These are phyloP conservation scores for Macaranga tanarius DNA, from an alignment of 441 rosid genomes.

Conservation along the genomic window DNA sequence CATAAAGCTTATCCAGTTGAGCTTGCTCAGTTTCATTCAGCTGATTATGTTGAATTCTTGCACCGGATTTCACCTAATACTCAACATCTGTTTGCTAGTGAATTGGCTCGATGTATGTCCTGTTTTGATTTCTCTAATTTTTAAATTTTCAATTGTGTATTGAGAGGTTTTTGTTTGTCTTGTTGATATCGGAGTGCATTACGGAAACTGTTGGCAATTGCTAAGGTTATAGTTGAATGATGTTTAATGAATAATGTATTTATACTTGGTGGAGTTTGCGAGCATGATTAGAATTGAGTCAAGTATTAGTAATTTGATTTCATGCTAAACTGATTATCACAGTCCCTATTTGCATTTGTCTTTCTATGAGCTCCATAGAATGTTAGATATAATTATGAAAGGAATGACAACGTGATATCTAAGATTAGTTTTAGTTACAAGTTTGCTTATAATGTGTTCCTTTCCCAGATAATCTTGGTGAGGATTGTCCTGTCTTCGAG, in stretches of 20 bases:
- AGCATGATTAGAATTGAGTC: not conserved
- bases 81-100: conserved; percentile 57
- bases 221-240: not conserved
- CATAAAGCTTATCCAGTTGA: conserved; percentile 97
- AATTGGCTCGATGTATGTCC: conserved; percentile 65
- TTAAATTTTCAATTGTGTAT: not conserved
- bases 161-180: not conserved
- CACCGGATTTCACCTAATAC: conserved; percentile 83
- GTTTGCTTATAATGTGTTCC: conserved; percentile 15
- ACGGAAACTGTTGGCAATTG: not conserved
- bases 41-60: conserved; percentile 88
- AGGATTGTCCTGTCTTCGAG: conserved; percentile 97
- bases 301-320: not conserved
- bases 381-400: conserved; percentile 1
- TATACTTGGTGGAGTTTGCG: not conserved
- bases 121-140: conserved; percentile 4
- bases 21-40: conserved; percentile 95
- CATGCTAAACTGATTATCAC: not conserved
- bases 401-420: not conserved
- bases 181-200: not conserved
- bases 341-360: not conserved
- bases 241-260: not conserved
- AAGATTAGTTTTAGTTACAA: conserved; percentile 5
- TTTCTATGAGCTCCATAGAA: conserved; percentile 3
- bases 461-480: conserved; percentile 82